Evolutionary conservation across 2,329 filamentous ascomycete genomes (phyloP).

Genomic region (Teratosphaeria pseudoeucalypti): DNA sequence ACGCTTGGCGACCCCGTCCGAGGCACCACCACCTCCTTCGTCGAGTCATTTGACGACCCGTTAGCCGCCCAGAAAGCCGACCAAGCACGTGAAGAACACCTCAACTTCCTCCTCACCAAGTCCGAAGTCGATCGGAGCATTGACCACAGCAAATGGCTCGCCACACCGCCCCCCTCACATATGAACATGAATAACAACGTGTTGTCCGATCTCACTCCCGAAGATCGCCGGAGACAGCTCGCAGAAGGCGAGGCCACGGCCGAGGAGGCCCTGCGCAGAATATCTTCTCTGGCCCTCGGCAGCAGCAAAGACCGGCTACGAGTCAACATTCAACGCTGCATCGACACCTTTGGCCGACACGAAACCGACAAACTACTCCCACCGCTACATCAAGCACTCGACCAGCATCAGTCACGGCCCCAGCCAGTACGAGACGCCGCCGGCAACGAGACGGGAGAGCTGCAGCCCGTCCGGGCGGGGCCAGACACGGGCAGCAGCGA

Average conservation of each 20-base stretch:
- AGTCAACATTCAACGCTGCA: conserved; percentile 73
- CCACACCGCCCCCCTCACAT: conserved; percentile 4
- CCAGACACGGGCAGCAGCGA: conserved; percentile 91
- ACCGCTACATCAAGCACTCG: conserved; percentile 42
- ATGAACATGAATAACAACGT: neutral
- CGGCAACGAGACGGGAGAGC: conserved; percentile 2
- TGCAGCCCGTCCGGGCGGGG: conserved; percentile 57
- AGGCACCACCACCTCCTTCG: conserved; percentile 69
- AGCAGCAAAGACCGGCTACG: conserved; percentile 69
- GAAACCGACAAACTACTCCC: conserved; percentile 65
- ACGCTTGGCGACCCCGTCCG: conserved; percentile 67
- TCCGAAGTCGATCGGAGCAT: conserved; percentile 58
- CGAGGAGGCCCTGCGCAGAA: conserved; percentile 64
- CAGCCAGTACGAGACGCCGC: neutral
- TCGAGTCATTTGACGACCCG: conserved; percentile 67
- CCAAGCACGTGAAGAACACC: conserved; percentile 30
- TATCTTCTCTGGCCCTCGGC: conserved; percentile 65
- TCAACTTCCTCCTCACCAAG: conserved; percentile 68
- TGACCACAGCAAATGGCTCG: conserved; percentile 54
- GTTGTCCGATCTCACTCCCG: conserved; percentile 20
- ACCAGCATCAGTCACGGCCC: conserved; percentile 13
- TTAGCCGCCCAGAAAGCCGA: conserved; percentile 24
- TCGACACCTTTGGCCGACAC: conserved; percentile 84
- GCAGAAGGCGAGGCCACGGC: conserved; percentile 44
- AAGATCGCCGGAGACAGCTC: conserved; percentile 34